Base-by-base conservation (phyloP, 345 rosid species). In the Chamaenerion angustifolium region DNA sequence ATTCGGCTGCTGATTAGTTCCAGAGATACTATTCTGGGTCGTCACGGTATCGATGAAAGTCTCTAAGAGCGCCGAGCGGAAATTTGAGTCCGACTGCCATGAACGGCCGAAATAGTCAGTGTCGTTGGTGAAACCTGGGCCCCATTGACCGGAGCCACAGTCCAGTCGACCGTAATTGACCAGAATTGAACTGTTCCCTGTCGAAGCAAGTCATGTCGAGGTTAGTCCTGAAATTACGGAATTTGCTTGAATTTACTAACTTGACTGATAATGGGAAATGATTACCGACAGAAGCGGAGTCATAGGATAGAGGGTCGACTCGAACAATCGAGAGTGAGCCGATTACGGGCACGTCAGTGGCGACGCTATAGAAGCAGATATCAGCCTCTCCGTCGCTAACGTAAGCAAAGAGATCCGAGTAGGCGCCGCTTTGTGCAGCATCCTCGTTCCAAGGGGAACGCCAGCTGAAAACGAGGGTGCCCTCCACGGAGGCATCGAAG, bases 101-200 rank as follows among this genome's bases (percentile, higher is more conserved):
- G 94, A 67, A 37, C 99, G 77, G 12, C 97, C 87, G 61, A 93
- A 93, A 49, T 42, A 14, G 37, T 93, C 99, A 4, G 78, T 56
- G 61, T 93, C 88, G 49, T 73, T 76, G 51, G 75, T 85, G 72
- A 93, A 80, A 2, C 99, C 99, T 1, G 92, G 94, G 1, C 97
- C 97, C 97, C 97, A 93, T 51, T 82, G 92, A 3, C 16, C 48
- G 1, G 97, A 75, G 1, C 95, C 95, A 35, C 88, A 72, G 8
- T 88, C 74, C 49, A 93, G 48, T 4, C 99, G 72, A 9, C 97
- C 99, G 54, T 93, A 93, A 59, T 88, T 88, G 55, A 93, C 99
- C 23, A 93, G 49, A 47, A 79, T 48, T 52, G 65, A 72, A 9
- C 59, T 46, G 25, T 65, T 52, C 9, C 93, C 51, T 48, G 51